A percentile compares a stretch with the other conserved stretches of the same genome.
Evolutionary conservation across 2,329 filamentous ascomycete species (phyloP).

Genomic region (Zymoseptoria tritici): DNA sequence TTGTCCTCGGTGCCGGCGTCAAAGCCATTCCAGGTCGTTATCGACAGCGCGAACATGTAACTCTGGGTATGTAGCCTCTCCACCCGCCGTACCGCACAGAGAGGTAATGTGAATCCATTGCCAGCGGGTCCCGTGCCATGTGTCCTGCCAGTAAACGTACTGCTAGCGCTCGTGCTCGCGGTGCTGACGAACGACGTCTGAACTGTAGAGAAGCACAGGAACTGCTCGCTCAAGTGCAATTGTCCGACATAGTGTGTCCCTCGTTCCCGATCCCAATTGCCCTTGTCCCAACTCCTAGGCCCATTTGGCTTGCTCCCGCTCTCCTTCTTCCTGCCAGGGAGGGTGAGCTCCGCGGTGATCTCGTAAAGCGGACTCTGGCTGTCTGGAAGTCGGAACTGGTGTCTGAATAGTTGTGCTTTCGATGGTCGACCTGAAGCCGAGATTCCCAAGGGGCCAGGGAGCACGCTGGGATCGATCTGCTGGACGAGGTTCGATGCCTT

Average conservation of each 20-base stretch:
- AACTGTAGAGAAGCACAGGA: slow-evolving; percentile 93
- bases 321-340: slow-evolving; percentile 55
- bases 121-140: slow-evolving; percentile 87
- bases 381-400: slow-evolving; percentile 90
- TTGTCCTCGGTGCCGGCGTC: slow-evolving; percentile 46
- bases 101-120: slow-evolving; percentile 90
- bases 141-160: slow-evolving; percentile 83
- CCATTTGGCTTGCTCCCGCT: slow-evolving; percentile 14
- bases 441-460: slow-evolving; percentile 47
- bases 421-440: slow-evolving; percentile 75
- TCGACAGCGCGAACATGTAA: slow-evolving; percentile 83
- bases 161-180: slow-evolving; percentile 71
- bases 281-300: slow-evolving; percentile 53
- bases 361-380: slow-evolving; percentile 91
- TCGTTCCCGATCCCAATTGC: slow-evolving; percentile 53
- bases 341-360: slow-evolving; percentile 90
- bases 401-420: slow-evolving; percentile 87
- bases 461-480: slow-evolving; percentile 79
- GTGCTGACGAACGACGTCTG: slow-evolving; percentile 77
- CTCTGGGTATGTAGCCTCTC: slow-evolving; percentile 89
- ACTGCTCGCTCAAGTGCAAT: slow-evolving; percentile 88
- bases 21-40: slow-evolving; percentile 84
- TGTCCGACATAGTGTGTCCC: slow-evolving; percentile 72
- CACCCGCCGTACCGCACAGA: slow-evolving; percentile 84
- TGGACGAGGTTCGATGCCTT: slow-evolving; percentile 61